Evolutionary conservation across 495 filamentous ascomycete species (phyloP), one percentile per base, ranked within the genome.

Genomic region (Tuber umbilicatum): DNA sequence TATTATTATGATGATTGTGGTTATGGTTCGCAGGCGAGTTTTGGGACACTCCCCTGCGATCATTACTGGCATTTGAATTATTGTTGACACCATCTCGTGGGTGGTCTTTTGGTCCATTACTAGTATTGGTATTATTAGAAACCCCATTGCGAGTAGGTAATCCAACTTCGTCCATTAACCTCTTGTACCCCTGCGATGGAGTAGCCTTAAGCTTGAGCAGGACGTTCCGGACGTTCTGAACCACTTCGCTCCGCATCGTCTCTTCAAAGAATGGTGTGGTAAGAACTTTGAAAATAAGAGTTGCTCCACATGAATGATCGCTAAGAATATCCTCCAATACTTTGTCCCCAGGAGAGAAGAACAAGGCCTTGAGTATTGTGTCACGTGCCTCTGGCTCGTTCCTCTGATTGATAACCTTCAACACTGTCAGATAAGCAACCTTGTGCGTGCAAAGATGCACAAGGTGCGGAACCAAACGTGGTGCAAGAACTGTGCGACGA

Each of bases 191-290:
- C 84, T 99, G 96, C 70, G 91, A 91, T 69, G 95, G 93, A 74
- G 94, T 91, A 9, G 92, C 94, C 84, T 99, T 99, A 77, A 98
- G 88, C 76, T 91, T 91, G 67, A 93, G 86, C 64, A 99, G 87
- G 71, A 97, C 94, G 83, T 90, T 92, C 75, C 94, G 91, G 42
- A 99, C 93, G 71, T 93, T 97, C 83, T 96, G 92, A 2, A 95
- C 89, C 60, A 97, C 93, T 76, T 97, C 91, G 41, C 87, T 86
- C 45, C 95, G 90, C 84, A 97, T 93, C 27, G 86, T 90, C 81
- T 99, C 96, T 76, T 99, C 96, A 77, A 97, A 94, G 89, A 97
- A 98, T 1, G 96, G 95, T 17, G 95, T 98, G 5, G 95, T 97
- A 50, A 99, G 86, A 45, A 98, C 93, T 86, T 99, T 99, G 88